Evolutionary conservation across 371 early-diverging fungal genomes (phyloP).

Genomic region (Blakeslea trispora): DNA sequence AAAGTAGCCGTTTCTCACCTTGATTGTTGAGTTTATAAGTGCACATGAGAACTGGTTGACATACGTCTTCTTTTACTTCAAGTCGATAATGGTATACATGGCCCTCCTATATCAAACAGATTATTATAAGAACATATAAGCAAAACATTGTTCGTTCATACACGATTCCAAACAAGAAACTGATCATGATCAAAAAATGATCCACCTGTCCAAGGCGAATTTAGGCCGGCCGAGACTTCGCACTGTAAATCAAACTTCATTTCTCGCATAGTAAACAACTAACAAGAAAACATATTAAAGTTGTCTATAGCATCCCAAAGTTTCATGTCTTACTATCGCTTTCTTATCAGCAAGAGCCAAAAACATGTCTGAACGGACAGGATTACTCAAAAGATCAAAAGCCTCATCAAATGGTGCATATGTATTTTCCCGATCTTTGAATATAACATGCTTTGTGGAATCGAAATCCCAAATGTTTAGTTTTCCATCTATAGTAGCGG

Average conservation of each 20-base stretch:
- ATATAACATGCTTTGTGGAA: constrained; percentile 36
- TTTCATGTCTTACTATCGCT: constrained; percentile 28
- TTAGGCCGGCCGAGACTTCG: constrained; percentile 26
- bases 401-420: constrained; percentile 23
- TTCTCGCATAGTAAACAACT: constrained; percentile 33
- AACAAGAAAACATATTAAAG: not conserved
- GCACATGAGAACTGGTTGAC: constrained; percentile 9
- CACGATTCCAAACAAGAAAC: constrained; percentile 35
- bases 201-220: constrained; percentile 38
- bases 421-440: constrained; percentile 34
- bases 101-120: constrained; percentile 29
- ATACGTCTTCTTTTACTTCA: constrained; percentile 21
- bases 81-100: constrained; percentile 34
- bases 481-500: constrained; percentile 46
- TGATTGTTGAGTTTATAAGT: constrained; percentile 4
- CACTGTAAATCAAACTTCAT: constrained; percentile 34
- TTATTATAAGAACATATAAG: too few species aligned
- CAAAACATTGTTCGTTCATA: too few species aligned
- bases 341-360: constrained; percentile 35
- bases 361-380: constrained; percentile 28
- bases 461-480: constrained; percentile 58
- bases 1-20: too few species aligned
- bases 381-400: constrained; percentile 29
- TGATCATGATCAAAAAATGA: constrained; percentile 31
- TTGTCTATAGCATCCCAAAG: not conserved